These are phyloP conservation scores for Lactifluus subvellereus DNA, from an alignment of 768 basidiomycete species.

Conservation along the genomic window DNA sequence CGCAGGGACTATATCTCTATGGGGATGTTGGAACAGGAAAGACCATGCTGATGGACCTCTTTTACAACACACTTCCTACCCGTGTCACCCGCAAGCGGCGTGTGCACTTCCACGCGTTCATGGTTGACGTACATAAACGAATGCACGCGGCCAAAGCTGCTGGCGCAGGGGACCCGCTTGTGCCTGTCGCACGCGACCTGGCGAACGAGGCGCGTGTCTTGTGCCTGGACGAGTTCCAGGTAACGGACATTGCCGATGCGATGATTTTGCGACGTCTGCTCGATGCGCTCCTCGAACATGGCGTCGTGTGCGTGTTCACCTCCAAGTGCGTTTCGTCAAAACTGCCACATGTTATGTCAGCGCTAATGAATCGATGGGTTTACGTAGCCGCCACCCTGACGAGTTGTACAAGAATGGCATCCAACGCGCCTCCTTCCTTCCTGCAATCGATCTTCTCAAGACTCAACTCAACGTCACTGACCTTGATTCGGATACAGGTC, in stretches of 20 bases:
- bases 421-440: conserved; percentile 89
- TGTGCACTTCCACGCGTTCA: conserved; percentile 98
- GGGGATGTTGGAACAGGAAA: conserved; percentile 98
- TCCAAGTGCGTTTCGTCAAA: conserved; percentile 70
- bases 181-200: conserved; percentile 83
- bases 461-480: conserved; percentile 81
- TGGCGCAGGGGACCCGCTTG: conserved; percentile 74
- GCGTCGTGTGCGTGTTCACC: conserved; percentile 92
- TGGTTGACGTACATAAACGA: conserved; percentile 97
- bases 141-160: conserved; percentile 72
- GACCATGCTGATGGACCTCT: conserved; percentile 99
- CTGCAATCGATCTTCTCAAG: conserved; percentile 92
- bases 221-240: conserved; percentile 99
- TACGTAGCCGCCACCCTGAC: conserved; percentile 84
- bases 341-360: neutral
- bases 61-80: conserved; percentile 75
- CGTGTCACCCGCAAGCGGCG: conserved; percentile 68
- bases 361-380: neutral
- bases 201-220: conserved; percentile 80
- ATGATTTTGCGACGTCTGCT: conserved; percentile 93
- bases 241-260: conserved; percentile 95
- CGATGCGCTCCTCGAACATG: conserved; percentile 78
- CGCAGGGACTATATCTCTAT: conserved; percentile 85
- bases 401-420: conserved; percentile 99
- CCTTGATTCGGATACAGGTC: conserved; percentile 92